A percentile compares a stretch with the other conserved stretches of the same genome.
Evolutionary conservation across 306 rosid genomes (phyloP).

Genomic region (Trifolium dubium): DNA sequence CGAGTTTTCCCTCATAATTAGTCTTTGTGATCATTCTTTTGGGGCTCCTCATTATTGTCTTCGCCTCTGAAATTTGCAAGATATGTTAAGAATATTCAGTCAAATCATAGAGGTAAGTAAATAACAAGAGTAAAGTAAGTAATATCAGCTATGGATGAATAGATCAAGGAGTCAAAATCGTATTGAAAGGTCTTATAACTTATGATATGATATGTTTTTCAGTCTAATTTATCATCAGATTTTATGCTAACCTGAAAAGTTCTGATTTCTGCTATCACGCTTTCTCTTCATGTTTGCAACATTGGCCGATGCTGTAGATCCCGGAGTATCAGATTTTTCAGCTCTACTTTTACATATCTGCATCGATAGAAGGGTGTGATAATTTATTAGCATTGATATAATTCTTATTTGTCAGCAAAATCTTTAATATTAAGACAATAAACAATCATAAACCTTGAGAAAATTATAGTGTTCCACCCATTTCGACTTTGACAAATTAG

Average conservation of each 20-base stretch:
- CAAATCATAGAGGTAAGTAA: slow-evolving; percentile 6
- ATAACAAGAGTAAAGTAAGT: too few species aligned
- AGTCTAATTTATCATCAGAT: neutral
- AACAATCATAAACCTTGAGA: slow-evolving; percentile 69
- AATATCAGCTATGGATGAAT: neutral
- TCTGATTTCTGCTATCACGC: slow-evolving; percentile 65
- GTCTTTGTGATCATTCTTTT: slow-evolving; percentile 61
- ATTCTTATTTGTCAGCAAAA: neutral
- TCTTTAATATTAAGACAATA: slow-evolving; percentile 13
- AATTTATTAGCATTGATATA: slow-evolving; percentile 16
- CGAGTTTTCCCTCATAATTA: slow-evolving; percentile 58
- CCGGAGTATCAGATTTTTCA: slow-evolving; percentile 55
- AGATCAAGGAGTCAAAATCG: neutral
- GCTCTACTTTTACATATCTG: slow-evolving; percentile 63
- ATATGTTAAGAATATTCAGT: slow-evolving; percentile 31
- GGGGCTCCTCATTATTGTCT: slow-evolving; percentile 83
- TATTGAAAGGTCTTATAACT: slow-evolving; percentile 14
- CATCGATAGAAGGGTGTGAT: slow-evolving; percentile 44
- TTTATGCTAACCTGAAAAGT: slow-evolving; percentile 72
- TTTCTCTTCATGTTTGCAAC: slow-evolving; percentile 55
- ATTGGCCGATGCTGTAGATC: slow-evolving; percentile 56
- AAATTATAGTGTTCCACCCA: slow-evolving; percentile 80
- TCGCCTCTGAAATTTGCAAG: slow-evolving; percentile 69
- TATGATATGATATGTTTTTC: neutral
- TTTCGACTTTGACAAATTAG: slow-evolving; percentile 65